phyloP scores from a whole-genome alignment of 257 asterid genomes.

The Solanum rostratum region DNA sequence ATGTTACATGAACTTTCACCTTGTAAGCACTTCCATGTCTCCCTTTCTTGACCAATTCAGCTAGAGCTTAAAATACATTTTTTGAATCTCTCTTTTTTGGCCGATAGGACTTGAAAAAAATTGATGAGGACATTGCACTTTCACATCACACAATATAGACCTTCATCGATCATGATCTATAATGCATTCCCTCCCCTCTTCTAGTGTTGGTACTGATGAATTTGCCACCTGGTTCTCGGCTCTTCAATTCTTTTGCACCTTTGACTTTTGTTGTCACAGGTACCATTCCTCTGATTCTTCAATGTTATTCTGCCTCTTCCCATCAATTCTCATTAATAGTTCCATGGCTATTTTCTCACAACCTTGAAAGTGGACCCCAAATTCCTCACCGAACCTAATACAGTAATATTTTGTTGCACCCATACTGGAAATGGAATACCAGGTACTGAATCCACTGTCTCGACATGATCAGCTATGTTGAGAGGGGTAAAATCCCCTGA shows the following conservation, averaged over 20 bases:
- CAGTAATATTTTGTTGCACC: no score
- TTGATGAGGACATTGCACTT: slow-evolving; percentile 27
- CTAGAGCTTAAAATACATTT: slow-evolving; percentile 14
- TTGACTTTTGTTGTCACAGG: background rate
- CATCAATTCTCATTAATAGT: no score
- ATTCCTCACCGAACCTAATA: no score
- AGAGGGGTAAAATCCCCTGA: no score
- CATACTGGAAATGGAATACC: no score
- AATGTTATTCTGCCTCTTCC: no score
- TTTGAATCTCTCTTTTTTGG: slow-evolving; percentile 35
- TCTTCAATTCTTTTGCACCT: background rate
- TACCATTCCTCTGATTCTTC: background rate
- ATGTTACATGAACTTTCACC: slow-evolving; percentile 7
- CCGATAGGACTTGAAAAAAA: slow-evolving; percentile 24
- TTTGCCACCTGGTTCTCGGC: background rate
- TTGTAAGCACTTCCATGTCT: background rate
- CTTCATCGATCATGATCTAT: background rate
- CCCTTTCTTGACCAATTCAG: background rate
- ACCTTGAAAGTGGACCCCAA: no score
- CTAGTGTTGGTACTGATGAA: background rate
- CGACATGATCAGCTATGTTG: no score
- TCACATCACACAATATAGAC: background rate
- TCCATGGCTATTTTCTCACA: no score
- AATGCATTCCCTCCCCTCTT: background rate
- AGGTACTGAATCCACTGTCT: no score